phyloP scores from a whole-genome alignment of 257 asterid species.

The Dorcoceras hygrometricum region DNA sequence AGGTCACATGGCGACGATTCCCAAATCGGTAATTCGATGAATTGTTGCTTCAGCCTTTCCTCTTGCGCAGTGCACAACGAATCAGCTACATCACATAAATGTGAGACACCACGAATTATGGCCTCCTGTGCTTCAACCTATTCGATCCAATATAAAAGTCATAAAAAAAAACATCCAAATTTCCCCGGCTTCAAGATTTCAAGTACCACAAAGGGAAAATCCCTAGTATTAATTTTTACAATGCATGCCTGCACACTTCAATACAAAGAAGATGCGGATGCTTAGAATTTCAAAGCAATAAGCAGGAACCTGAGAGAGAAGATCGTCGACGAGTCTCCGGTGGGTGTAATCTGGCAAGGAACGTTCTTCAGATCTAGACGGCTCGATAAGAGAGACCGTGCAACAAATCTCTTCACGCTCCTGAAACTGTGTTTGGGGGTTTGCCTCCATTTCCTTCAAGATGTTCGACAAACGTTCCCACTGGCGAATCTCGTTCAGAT shows the following conservation, averaged over 20 bases:
- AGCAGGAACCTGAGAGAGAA: constrained; percentile 52
- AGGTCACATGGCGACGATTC: constrained; percentile 51
- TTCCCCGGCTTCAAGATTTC: not conserved
- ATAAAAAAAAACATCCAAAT: not conserved
- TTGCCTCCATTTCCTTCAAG: constrained; percentile 44
- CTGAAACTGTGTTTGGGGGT: constrained; percentile 24
- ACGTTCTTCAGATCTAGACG: constrained; percentile 26
- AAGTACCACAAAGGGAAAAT: not conserved
- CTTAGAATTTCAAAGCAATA: not conserved
- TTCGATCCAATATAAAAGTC: constrained; percentile 17
- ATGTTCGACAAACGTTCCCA: constrained; percentile 81
- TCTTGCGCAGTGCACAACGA: constrained; percentile 51
- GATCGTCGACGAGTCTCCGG: constrained; percentile 48
- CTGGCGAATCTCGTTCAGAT: constrained; percentile 46
- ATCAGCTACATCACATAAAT: constrained; percentile 58
- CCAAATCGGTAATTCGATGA: constrained; percentile 69
- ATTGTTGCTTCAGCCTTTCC: constrained; percentile 44
- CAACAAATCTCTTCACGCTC: constrained; percentile 30
- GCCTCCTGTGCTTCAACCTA: constrained; percentile 73
- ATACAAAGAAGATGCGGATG: not conserved
- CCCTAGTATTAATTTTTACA: not conserved
- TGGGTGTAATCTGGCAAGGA: constrained; percentile 29
- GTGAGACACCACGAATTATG: constrained; percentile 38
- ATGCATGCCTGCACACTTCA: not conserved
- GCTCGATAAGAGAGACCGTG: constrained; percentile 32